A percentile compares a stretch with the other conserved stretches of the same genome.
These are phyloP conservation scores for Voacanga thouarsii DNA, from an alignment of 257 asterid genomes.

Conservation along the genomic window DNA sequence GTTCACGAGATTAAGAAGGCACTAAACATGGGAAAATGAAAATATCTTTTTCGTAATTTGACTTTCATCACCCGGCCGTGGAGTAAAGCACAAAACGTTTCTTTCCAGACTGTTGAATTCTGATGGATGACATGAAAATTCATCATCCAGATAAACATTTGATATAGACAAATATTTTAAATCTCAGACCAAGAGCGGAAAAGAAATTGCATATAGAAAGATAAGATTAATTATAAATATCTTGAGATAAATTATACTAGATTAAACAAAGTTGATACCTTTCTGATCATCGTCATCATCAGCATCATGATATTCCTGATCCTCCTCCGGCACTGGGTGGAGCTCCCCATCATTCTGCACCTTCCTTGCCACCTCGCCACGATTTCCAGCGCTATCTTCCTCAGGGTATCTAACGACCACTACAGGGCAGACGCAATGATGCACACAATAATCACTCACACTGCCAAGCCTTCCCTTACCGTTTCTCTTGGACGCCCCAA, in stretches of 20 bases:
- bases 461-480: constrained; percentile 51
- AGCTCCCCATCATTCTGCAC: constrained; percentile 19
- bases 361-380: neutral
- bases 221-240: neutral
- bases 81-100: too few species aligned
- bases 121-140: too few species aligned
- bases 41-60: too few species aligned
- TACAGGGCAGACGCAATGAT: constrained; percentile 55
- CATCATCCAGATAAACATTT: too few species aligned
- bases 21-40: too few species aligned
- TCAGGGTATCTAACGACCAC: constrained; percentile 46
- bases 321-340: constrained; percentile 30
- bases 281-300: constrained; percentile 23
- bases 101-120: too few species aligned
- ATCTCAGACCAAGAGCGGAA: neutral
- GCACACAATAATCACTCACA: constrained; percentile 60
- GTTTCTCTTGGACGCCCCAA: constrained; percentile 31
- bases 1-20: too few species aligned
- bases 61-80: too few species aligned
- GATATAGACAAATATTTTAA: too few species aligned
- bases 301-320: constrained; percentile 34
- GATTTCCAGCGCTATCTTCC: constrained; percentile 5
- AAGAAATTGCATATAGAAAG: neutral
- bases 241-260: too few species aligned
- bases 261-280: neutral